Percentiles rank a stretch among this genome's conserved stretches.
Conservation (phyloP, 139 green algal genomes). For the Marvania coccoides region DNA sequence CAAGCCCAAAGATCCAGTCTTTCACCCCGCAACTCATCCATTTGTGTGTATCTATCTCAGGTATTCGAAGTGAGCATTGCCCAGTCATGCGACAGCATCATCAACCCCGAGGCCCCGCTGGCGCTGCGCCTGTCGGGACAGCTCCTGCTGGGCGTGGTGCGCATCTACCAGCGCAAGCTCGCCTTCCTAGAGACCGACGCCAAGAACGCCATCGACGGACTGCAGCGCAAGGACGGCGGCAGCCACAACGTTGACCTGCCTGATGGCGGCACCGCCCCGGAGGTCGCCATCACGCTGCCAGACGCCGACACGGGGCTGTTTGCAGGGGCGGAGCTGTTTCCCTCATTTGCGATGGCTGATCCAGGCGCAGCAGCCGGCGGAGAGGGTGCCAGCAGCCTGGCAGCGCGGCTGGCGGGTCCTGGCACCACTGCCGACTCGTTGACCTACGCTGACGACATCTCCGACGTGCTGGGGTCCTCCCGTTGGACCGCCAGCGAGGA, state of each 20-base stretch:
- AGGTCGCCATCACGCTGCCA: constrained; percentile 63
- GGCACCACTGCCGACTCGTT: constrained; percentile 19
- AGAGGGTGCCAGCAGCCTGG: not conserved
- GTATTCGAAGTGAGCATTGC: constrained; percentile 25
- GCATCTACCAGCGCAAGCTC: constrained; percentile 87
- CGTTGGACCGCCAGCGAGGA: constrained; percentile 12
- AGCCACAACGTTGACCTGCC: constrained; percentile 54
- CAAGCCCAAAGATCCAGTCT: constrained; percentile 49
- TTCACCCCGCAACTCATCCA: too few relatives aligned
- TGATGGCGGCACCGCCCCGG: constrained; percentile 33
- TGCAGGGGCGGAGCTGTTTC: constrained; percentile 17
- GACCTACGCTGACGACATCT: constrained; percentile 33
- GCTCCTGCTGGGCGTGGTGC: constrained; percentile 90
- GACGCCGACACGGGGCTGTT: constrained; percentile 19
- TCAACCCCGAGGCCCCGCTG: constrained; percentile 87
- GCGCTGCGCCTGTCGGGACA: constrained; percentile 90
- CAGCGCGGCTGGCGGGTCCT: not conserved
- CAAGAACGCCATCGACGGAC: constrained; percentile 61
- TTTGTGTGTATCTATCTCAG: not conserved
- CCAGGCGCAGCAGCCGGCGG: not conserved
- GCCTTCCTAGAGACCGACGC: constrained; percentile 56
- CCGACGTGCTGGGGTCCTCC: constrained; percentile 21
- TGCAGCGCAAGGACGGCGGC: constrained; percentile 31
- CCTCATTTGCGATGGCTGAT: not conserved
- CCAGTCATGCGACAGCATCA: constrained; percentile 66